These are phyloP conservation scores for Lipomyces yamadae DNA, from an alignment of 805 yeast genomes.

Conservation along the genomic window DNA sequence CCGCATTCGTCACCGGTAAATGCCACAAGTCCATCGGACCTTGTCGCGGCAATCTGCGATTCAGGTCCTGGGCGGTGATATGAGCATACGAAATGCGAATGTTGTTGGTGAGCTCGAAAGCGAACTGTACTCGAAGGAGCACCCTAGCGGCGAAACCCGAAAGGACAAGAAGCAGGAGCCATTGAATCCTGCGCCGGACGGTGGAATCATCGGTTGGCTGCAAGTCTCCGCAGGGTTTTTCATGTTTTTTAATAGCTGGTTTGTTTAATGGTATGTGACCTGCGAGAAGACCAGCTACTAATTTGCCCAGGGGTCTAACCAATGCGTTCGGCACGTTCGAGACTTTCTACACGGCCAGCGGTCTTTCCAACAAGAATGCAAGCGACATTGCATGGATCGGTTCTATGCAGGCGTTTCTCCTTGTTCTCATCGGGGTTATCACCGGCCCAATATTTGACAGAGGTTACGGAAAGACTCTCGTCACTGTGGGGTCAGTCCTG, in stretches of 20 bases:
- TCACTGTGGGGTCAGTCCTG: conserved; percentile 37
- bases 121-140: too few relatives aligned
- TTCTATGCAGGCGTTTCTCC: conserved; percentile 43
- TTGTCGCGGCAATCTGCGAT: background rate
- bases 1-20: background rate
- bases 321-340: conserved; percentile 41
- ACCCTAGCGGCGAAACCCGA: too few relatives aligned
- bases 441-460: conserved; percentile 44
- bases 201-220: conserved; percentile 29
- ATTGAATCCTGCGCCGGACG: conserved; percentile 21
- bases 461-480: conserved; percentile 40
- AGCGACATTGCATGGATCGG: conserved; percentile 46
- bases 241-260: conserved; percentile 30
- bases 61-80: background rate
- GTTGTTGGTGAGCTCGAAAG: conserved; percentile 60
- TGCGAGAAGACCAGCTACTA: background rate
- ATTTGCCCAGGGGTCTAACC: conserved; percentile 51
- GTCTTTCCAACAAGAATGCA: conserved; percentile 37
- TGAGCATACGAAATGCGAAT: conserved; percentile 56
- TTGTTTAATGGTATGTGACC: background rate
- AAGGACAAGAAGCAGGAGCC: conserved; percentile 1
- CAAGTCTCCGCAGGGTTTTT: conserved; percentile 25
- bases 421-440: conserved; percentile 40
- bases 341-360: conserved; percentile 38
- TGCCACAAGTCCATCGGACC: background rate